Base-by-base conservation (phyloP, 2,329 filamentous ascomycete genomes). In the Aspergillus nomiae region DNA sequence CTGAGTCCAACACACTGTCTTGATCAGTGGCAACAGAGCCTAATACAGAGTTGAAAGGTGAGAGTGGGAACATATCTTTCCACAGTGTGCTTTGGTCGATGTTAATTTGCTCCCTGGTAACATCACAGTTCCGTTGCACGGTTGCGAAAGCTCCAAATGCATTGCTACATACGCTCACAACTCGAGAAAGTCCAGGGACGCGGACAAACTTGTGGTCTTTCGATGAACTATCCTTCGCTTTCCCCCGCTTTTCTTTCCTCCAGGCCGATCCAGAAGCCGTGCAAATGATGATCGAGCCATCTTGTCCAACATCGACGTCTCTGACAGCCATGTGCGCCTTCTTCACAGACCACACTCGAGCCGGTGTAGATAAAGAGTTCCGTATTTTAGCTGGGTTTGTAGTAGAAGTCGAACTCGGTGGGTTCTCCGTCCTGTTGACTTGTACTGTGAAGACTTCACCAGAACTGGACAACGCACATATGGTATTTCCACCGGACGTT, bases 161-260 rank as follows among this genome's bases (percentile, higher is more conserved):
- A 38, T 95, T 98, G 69, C 93, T 94, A 67, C 93, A 86, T 9
- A 98, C 94, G 4, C 89, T 89, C 36, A 90, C 85, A 16, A 96
- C 92, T 41, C 93, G 89, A 1, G 92, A 97, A 61, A 99, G 86
- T 48, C 91, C 93, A 1, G 95, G 90, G 10, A 99, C 88, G 62
- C 95, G 89, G 71, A 94, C 89, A 69, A 98, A 99, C 75, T 99
- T 99, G 82, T 96, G 97, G 73, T 97, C 93, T 69, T 96, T 96
- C 14, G 87, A 86, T 70, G 88, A 91, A 38, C 85, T 82, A 26
- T 89, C 87, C 71, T 96, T 96, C 56, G 90, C 89, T 67, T 94
- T 96, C 30, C 86, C 84, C 64, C 95, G 87, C 72, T 92, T 92
- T 58, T 95, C 89, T 63, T 94, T 90, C 69, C 89, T 89, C 94